Conservation (phyloP, 805 yeast genomes). For the Kuraishia borneana region DNA sequence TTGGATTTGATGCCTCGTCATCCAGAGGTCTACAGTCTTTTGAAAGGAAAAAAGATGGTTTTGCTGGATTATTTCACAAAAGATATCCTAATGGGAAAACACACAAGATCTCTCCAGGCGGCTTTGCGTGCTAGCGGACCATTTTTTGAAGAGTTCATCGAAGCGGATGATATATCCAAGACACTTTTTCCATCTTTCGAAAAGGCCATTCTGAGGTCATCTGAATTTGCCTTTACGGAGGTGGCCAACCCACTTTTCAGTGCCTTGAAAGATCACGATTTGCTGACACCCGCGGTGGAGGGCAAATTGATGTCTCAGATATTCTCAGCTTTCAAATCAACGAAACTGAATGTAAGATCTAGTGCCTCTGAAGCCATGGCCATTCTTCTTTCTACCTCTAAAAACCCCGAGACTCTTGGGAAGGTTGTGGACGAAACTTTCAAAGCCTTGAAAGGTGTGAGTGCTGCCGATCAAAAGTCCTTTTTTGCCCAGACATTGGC, state of each 20-base stretch:
- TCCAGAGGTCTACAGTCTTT: constrained; percentile 4
- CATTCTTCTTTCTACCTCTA: constrained; percentile 11
- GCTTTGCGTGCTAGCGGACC: constrained; percentile 27
- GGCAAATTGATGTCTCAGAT: constrained; percentile 39
- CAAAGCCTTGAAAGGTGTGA: constrained; percentile 42
- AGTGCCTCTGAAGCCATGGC: constrained; percentile 29
- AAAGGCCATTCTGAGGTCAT: constrained; percentile 66
- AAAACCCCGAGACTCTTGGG: constrained; percentile 13
- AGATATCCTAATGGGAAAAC: constrained; percentile 34
- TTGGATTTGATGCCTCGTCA: constrained; percentile 5
- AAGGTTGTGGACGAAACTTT: constrained; percentile 39
- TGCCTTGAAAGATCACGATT: constrained; percentile 21
- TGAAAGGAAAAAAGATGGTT: constrained; percentile 6
- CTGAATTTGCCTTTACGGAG: constrained; percentile 54
- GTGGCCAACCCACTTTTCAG: constrained; percentile 40
- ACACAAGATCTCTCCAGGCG: constrained; percentile 21
- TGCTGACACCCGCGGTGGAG: constrained; percentile 25
- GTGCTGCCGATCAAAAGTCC: constrained; percentile 50
- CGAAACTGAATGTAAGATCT: constrained; percentile 54
- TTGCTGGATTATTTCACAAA: constrained; percentile 20
- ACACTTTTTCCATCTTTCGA: constrained; percentile 51
- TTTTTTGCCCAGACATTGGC: constrained; percentile 35
- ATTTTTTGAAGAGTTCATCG: constrained; percentile 32
- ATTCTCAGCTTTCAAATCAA: constrained; percentile 49
- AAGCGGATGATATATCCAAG: constrained; percentile 23